Evolutionary conservation across 2,329 filamentous ascomycete genomes (phyloP).

Genomic region (Trichoderma atroviride): DNA sequence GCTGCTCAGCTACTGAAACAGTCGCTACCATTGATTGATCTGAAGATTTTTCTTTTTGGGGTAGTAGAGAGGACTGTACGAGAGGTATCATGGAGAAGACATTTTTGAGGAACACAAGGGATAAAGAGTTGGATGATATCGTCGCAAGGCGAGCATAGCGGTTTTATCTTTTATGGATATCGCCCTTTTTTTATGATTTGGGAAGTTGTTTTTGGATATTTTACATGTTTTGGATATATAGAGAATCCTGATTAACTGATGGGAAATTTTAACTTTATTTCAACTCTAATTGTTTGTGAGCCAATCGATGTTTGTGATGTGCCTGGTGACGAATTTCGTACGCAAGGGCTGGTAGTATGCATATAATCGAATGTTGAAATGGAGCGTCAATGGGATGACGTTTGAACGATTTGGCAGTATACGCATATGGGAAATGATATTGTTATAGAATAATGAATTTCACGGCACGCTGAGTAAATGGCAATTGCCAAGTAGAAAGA

Average conservation of each 20-base stretch:
- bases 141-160: constrained; percentile 26
- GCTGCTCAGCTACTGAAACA: neutral
- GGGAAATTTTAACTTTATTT: neutral
- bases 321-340: neutral
- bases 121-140: constrained; percentile 20
- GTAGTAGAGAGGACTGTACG: neutral
- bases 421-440: neutral
- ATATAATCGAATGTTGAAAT: neutral
- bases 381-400: neutral
- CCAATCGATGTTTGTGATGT: neutral
- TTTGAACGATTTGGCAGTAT: neutral
- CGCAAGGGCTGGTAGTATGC: neutral
- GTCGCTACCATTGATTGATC: neutral
- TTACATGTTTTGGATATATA: neutral
- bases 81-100: neutral
- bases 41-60: neutral
- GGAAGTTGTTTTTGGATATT: neutral
- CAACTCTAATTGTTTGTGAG: neutral
- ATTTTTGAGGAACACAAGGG: neutral
- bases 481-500: neutral
- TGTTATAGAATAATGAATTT: too few species aligned
- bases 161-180: neutral
- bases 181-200: neutral
- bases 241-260: neutral
- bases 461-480: neutral